Base-by-base conservation (phyloP, 2,329 filamentous ascomycete genomes). In the Colletotrichum abscissum region DNA sequence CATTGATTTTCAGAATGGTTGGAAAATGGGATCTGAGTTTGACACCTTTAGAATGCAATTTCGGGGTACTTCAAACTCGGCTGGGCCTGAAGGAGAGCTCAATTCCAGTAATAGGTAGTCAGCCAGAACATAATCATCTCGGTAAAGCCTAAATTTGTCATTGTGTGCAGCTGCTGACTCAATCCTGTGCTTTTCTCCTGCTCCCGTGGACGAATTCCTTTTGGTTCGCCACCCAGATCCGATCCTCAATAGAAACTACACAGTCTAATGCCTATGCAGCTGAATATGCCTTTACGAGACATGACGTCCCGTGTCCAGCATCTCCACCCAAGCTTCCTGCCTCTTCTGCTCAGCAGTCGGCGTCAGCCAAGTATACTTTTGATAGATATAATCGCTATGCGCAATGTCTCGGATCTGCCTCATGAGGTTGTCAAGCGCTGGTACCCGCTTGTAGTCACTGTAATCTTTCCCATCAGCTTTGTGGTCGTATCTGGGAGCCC, bases 361-460 rank as follows among this genome's bases (percentile, higher is more conserved):
- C 42, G 42, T 49, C 19, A 49, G 42, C 42, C 42, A 49, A 49
- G 42, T 49, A 49, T 49, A 49, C 16, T 49, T 49, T 19, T 49
- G 42, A 49, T 49, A 49, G 19, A 49, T 49, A 5, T 49, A 49
- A 49, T 49, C 42, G 8, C 70, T 64, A 8, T 58, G 33, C 4
- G 62, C 38, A 4, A 49, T 33, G 26, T 63, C 38, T 5, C 56
- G 35, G 19, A 75, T 38, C 4, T 38, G 9, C 8, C 63, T 59
- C 14, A 69, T 24, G 3, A 75, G 38, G 19, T 22, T 24, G 26
- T 74, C 63, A 49, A 75, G 28, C 67, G 69, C 74, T 2, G 63
- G 67, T 2, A 75, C 63, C 7, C 35, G 52, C 63, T 42, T 65
- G 52, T 58, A 35, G 22, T 70, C 60, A 8, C 26, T 56, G 11